Base-by-base conservation (phyloP, 1,284 basidiomycete species). In the Chondrostereum purpureum region DNA sequence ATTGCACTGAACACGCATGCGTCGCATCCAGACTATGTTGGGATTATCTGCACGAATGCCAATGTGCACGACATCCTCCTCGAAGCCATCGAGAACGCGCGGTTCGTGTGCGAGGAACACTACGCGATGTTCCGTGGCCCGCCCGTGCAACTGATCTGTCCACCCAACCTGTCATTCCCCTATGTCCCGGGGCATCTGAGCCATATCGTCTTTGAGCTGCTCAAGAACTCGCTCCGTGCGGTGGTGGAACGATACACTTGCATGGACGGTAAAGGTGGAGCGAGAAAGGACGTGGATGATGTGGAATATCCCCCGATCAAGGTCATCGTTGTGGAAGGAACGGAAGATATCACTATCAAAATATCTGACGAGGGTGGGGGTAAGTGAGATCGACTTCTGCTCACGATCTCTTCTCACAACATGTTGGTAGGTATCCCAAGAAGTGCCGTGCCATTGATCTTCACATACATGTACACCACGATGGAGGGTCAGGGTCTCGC, bases 401-500 rank as follows among this genome's bases (percentile, higher is more conserved):
- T 31, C 20, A 13, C 12, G 10, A 10, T 10, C 36, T 18, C 17
- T 10, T 11, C 36, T 18, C 10, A 18, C 17, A 10, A 38, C 82
- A 78, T 17, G n/a, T n/a, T 31, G 8, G 8, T 31, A 4, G 96
- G 96, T 1, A 99, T 99, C 49, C 83, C 93, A 14, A 70, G 95
- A 39, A 91, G 88, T 56, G 95, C 93, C 1, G 87, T 98, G 23
- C 91, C 92, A 3, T 75, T 96, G 44, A 96, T 98, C 43, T 99
- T 95, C 95, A 98, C 94, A 48, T 99, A 95, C 65, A 95, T 94
- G 86, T 99, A 99, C 62, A 99, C 96, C 24, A 99, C 96, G 2
- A 97, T 98, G 81, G 87, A 91, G 58, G 83, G 82, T 3, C 88
- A 92, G 64, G 83, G 80, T 21, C 77, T 98, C 36, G 90, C 92